Evolutionary conservation across 1,139 yeast genomes (phyloP), one percentile per base, ranked within the genome.

Genomic region (Debaryomycetaceae sp.): DNA sequence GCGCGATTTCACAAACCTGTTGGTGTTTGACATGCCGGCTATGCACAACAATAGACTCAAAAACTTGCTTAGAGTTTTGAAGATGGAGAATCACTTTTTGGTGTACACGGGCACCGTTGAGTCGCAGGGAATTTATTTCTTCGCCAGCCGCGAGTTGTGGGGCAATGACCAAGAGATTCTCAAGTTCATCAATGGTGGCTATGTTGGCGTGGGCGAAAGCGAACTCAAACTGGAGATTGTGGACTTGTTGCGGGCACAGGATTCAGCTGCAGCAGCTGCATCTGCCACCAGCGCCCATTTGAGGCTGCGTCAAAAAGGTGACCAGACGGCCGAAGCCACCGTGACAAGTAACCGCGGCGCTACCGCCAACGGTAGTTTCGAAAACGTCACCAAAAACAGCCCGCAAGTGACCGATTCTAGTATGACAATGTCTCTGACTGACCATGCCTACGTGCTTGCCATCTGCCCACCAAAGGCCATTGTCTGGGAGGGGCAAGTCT

Each of bases 401-500:
- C 29, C 29, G 7, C n/a, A n/a, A n/a, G n/a, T n/a, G n/a, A n/a
- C n/a, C n/a, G n/a, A n/a, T n/a, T n/a, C n/a, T n/a, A n/a, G n/a
- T n/a, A n/a, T n/a, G n/a, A n/a, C n/a, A n/a, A n/a, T n/a, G n/a
- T n/a, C n/a, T n/a, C n/a, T n/a, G n/a, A 27, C 29, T 16, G 29
- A 27, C 16, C 29, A 27, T 19, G 29, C 85, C 0, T 86, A 86
- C 44, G 71, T 88, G 11, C 48, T 89, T 21, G 81, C 89, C 0
- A 59, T 88, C 15, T 79, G 85, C 46, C 91, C 95, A 2, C 73
- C 81, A 10, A 85, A 84, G 46, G 94, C 96, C 0, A 72, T 89
- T 50, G 77, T 84, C 18, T 89, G 97, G 97, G 91, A 84, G 41
- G 97, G 97, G 2, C 70, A 73, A 16, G 79, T 83, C 39, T 72